Evolutionary conservation across 768 basidiomycete species (phyloP), one percentile per base, ranked within the genome.

Genomic region (Cyathus striatus): DNA sequence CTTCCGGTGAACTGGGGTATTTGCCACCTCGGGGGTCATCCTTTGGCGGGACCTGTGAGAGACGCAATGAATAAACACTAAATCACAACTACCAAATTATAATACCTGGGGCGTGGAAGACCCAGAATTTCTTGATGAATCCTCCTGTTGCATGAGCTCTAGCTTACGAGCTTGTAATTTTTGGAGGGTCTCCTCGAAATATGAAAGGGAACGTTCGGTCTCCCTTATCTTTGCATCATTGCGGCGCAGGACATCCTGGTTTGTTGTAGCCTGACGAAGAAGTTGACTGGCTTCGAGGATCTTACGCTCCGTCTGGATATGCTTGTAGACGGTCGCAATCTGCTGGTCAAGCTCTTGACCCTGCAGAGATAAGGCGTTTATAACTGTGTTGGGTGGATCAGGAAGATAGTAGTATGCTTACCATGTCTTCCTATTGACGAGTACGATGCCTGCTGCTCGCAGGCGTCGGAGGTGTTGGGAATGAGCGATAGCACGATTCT

Each of bases 271-370:
- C 61, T 81, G 78, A 36, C 85, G 78, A 44, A 94, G 72, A 51
- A 78, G 75, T 58, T 85, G 79, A 22, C 83, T 81, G 14, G 84
- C 91, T 64, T 93, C 89, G 51, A 95, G 74, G 60, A 94, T 83
- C 76, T 90, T 93, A 65, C 86, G 86, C 69, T 95, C 90, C 25
- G 86, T 92, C 69, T 86, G 79, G 62, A 95, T 93, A 63, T 87
- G 86, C 65, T 80, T 85, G 69, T 84, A 80, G 56, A 93, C 82
- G 64, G 91, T 89, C 62, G 84, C 82, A 61, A 94, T 91, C 79
- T 93, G 94, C 78, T 83, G 83, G 79, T 92, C 90, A 67, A 91
- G 72, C 67, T 89, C 85, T 54, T 72, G 62, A 61, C 64, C 65
- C 74, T 75, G 54, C 49, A 60, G 61, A 46, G 45, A 20, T 38